These are phyloP conservation scores for Hypholoma sublateritium DNA, from an alignment of 768 basidiomycete species.

Conservation along the genomic window DNA sequence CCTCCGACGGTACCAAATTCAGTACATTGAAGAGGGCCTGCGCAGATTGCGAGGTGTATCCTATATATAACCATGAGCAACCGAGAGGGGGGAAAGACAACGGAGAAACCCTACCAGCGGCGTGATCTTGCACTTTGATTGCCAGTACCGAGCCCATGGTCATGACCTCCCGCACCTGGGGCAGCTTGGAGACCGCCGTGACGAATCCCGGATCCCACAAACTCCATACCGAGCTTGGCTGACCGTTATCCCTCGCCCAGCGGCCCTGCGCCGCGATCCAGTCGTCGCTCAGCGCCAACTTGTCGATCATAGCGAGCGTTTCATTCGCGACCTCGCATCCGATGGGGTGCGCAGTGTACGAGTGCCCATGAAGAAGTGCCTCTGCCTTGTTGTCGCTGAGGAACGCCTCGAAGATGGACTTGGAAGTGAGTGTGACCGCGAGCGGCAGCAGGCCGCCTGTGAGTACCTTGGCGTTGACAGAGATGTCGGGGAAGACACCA, in stretches of 20 bases:
- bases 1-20: constrained; percentile 24
- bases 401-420: constrained; percentile 81
- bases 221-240: constrained; percentile 62
- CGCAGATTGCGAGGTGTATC: constrained; percentile 64
- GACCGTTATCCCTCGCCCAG: constrained; percentile 47
- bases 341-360: constrained; percentile 92
- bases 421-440: constrained; percentile 79
- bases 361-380: constrained; percentile 92
- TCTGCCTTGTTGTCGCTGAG: constrained; percentile 72
- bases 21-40: constrained; percentile 58
- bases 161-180: constrained; percentile 75
- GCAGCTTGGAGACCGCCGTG: constrained; percentile 52
- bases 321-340: constrained; percentile 91
- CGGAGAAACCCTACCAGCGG: constrained; percentile 46
- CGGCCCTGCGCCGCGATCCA: constrained; percentile 61
- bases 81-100: background rate
- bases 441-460: constrained; percentile 92
- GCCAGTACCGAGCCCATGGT: constrained; percentile 83
- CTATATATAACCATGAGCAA: constrained; percentile 27
- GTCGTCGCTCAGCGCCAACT: constrained; percentile 40
- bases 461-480: constrained; percentile 90
- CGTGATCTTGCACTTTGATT: constrained; percentile 64
- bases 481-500: constrained; percentile 79
- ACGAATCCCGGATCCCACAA: constrained; percentile 85
- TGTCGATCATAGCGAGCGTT: constrained; percentile 67